A percentile compares a stretch with the other conserved stretches of the same genome.
Conservation (phyloP, 768 basidiomycete genomes). For the Kwoniella shandongensis region DNA sequence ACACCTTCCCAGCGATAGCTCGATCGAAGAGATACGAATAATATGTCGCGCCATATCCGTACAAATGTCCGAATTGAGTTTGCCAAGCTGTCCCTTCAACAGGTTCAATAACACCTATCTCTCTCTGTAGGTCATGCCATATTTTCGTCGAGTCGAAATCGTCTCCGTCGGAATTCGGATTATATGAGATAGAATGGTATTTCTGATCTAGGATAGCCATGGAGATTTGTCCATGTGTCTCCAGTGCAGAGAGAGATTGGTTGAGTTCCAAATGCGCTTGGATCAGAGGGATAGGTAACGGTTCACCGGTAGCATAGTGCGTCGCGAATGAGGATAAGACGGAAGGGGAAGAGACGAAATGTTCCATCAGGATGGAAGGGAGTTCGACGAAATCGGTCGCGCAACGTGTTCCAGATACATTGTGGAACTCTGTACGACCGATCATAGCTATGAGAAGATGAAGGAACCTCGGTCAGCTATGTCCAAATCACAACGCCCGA, state of each 20-base stretch:
- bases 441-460: slow-evolving; percentile 74
- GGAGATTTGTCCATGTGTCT: slow-evolving; percentile 86
- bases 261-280: slow-evolving; percentile 44
- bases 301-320: slow-evolving; percentile 53
- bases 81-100: slow-evolving; percentile 87
- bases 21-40: slow-evolving; percentile 97
- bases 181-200: slow-evolving; percentile 70
- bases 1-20: slow-evolving; percentile 91
- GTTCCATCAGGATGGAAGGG: slow-evolving; percentile 98
- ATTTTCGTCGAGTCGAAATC: slow-evolving; percentile 74
- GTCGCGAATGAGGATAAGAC: slow-evolving; percentile 69
- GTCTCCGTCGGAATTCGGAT: slow-evolving; percentile 57
- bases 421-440: slow-evolving; percentile 94
- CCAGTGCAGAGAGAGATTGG: slow-evolving; percentile 60
- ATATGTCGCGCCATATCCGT: slow-evolving; percentile 95
- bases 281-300: slow-evolving; percentile 52
- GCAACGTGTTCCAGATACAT: slow-evolving; percentile 94
- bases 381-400: slow-evolving; percentile 98
- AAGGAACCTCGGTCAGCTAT: not conserved
- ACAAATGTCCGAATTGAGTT: slow-evolving; percentile 91
- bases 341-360: slow-evolving; percentile 79
- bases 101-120: slow-evolving; percentile 75
- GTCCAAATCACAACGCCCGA: not conserved
- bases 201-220: slow-evolving; percentile 84
- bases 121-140: slow-evolving; percentile 60